Evolutionary conservation across 2,329 filamentous ascomycete genomes (phyloP).

Genomic region (Fragosphaeria purpurea): DNA sequence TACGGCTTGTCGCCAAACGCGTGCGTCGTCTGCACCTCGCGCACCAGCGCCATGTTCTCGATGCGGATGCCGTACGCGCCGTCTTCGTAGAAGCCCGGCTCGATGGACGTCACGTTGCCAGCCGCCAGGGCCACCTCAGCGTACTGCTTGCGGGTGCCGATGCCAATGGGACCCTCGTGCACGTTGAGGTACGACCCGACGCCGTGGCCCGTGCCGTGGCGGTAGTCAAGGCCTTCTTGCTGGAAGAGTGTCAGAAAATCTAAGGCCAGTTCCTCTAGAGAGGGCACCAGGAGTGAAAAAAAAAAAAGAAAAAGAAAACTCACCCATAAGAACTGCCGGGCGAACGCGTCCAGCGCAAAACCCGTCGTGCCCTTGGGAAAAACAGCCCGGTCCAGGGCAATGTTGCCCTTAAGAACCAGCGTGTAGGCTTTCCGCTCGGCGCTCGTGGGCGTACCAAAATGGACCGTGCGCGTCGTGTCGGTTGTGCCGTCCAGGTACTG

Average conservation of each 20-base stretch:
- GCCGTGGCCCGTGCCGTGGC: constrained; percentile 92
- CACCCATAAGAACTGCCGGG: constrained; percentile 88
- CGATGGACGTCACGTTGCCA: constrained; percentile 94
- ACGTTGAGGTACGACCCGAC: constrained; percentile 94
- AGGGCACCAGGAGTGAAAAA: background rate
- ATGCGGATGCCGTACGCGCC: constrained; percentile 91
- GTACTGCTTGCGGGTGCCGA: constrained; percentile 85
- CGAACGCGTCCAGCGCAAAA: constrained; percentile 79
- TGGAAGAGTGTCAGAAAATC: constrained; percentile 15
- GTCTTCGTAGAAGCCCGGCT: constrained; percentile 96
- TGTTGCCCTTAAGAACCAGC: constrained; percentile 87
- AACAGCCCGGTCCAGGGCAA: constrained; percentile 72
- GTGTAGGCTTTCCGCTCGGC: constrained; percentile 87
- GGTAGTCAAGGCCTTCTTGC: constrained; percentile 79
- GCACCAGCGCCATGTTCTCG: constrained; percentile 89
- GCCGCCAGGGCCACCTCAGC: constrained; percentile 79
- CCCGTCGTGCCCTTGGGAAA: constrained; percentile 95
- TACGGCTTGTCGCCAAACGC: constrained; percentile 91
- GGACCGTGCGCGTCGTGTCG: constrained; percentile 85
- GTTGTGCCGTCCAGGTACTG: constrained; percentile 95
- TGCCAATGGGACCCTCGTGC: constrained; percentile 93
- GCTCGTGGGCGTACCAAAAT: constrained; percentile 76
- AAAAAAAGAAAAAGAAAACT: constrained; percentile 14
- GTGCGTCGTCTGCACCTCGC: constrained; percentile 76
- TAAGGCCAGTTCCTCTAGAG: no score